Conservation (phyloP, 1,139 yeast genomes). For the Yamadazyma dendronema region DNA sequence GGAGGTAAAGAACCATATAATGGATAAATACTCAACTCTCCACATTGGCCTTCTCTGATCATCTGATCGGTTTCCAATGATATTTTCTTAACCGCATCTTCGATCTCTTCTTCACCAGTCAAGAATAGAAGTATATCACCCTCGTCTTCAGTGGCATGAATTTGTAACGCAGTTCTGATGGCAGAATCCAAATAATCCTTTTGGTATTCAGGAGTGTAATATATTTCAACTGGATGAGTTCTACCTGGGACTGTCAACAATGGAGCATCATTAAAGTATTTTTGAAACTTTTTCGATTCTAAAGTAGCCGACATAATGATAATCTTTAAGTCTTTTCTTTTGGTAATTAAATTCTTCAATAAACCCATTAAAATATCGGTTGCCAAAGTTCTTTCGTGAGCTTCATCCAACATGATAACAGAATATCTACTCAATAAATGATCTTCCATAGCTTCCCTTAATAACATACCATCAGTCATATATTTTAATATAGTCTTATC, state of each 20-base stretch:
- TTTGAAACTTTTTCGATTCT: slow-evolving; percentile 95
- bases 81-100: slow-evolving; percentile 90
- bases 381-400: slow-evolving; percentile 95
- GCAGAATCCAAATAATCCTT: slow-evolving; percentile 94
- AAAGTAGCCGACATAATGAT: slow-evolving; percentile 97
- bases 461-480: slow-evolving; percentile 98
- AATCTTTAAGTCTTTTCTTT: slow-evolving; percentile 86
- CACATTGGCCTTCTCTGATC: slow-evolving; percentile 83
- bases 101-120: slow-evolving; percentile 98
- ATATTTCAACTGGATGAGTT: slow-evolving; percentile 95
- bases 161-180: slow-evolving; percentile 89
- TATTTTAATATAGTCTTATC: slow-evolving; percentile 82
- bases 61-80: slow-evolving; percentile 85
- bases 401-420: slow-evolving; percentile 93
- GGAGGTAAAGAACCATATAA: slow-evolving; percentile 96
- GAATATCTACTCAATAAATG: slow-evolving; percentile 78
- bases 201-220: slow-evolving; percentile 95
- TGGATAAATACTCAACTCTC: slow-evolving; percentile 88
- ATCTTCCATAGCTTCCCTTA: slow-evolving; percentile 97
- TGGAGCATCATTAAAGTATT: slow-evolving; percentile 88
- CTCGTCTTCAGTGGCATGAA: slow-evolving; percentile 92
- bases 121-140: slow-evolving; percentile 88
- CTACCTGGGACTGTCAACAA: slow-evolving; percentile 96
- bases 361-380: slow-evolving; percentile 97
- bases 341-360: slow-evolving; percentile 71